A percentile compares a stretch with the other conserved stretches of the same genome.
phyloP scores from a whole-genome alignment of 2,329 filamentous ascomycete genomes.

The Ophiobolus disseminans region DNA sequence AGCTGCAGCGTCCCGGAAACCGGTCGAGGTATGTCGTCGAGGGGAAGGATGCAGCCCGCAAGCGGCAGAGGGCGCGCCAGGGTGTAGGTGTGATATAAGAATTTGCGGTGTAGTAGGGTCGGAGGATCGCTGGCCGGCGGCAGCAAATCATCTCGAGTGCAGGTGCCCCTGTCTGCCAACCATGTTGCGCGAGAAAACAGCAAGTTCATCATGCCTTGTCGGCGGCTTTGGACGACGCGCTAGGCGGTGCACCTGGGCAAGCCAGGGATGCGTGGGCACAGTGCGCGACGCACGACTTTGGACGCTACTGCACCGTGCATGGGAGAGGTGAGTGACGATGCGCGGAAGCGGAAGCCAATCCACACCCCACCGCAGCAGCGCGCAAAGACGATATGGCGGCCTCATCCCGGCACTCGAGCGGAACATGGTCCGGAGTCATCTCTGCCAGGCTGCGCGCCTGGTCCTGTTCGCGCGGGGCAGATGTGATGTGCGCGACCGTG shows the following conservation, averaged over 20 bases:
- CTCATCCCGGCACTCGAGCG: too few species aligned
- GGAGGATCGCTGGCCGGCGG: conserved; percentile 30
- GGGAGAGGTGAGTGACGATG: conserved; percentile 34
- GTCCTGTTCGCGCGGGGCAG: conserved; percentile 8
- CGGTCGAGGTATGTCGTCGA: conserved; percentile 20
- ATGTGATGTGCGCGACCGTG: conserved; percentile 21
- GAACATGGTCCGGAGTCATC: too few species aligned
- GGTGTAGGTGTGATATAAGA: conserved; percentile 41
- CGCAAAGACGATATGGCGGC: conserved; percentile 29
- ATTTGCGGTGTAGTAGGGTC: conserved; percentile 40
- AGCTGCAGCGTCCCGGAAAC: conserved; percentile 13
- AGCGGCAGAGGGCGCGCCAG: conserved; percentile 31
- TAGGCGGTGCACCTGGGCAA: conserved; percentile 20
- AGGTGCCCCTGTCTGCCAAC: conserved; percentile 29
- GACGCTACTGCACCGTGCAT: conserved; percentile 36
- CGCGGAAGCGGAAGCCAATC: conserved; percentile 38
- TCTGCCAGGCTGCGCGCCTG: background rate
- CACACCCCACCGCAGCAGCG: conserved; percentile 23
- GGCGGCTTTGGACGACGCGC: conserved; percentile 31
- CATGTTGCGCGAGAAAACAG: conserved; percentile 36
- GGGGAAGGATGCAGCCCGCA: conserved; percentile 25
- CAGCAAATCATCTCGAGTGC: conserved; percentile 38
- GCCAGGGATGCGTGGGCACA: conserved; percentile 14
- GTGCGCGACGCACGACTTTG: conserved; percentile 20
- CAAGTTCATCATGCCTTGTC: conserved; percentile 35